These are phyloP conservation scores for Tetrahymena elliotti DNA, from an alignment of 73 alveolate species.

Conservation along the genomic window DNA sequence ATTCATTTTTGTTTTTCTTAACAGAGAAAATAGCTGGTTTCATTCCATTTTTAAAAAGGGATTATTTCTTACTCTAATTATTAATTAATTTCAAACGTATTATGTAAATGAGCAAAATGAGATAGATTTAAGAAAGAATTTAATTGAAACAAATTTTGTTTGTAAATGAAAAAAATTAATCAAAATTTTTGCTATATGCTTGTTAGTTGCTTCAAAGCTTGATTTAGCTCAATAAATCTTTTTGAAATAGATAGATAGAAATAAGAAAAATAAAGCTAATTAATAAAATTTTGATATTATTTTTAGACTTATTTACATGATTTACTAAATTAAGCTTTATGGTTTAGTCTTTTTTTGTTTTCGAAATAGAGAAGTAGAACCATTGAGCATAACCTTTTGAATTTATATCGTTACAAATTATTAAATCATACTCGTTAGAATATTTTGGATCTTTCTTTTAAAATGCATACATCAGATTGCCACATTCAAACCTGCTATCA, in stretches of 20 bases:
- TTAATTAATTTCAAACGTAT: background rate
- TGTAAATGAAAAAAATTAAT: too few species aligned
- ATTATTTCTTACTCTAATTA: background rate
- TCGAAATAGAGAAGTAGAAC: constrained; percentile 36
- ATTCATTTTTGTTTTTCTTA: constrained; percentile 21
- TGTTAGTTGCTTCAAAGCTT: background rate
- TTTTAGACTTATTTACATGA: background rate
- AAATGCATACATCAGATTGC: background rate
- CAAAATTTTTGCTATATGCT: background rate
- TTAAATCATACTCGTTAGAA: constrained; percentile 39
- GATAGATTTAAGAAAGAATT: background rate
- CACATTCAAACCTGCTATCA: background rate
- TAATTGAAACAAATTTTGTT: too few species aligned
- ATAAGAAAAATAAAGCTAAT: background rate
- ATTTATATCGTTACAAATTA: constrained; percentile 41
- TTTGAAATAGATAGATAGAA: background rate
- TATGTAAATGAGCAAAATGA: background rate
- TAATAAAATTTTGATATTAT: background rate
- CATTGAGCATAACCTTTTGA: constrained; percentile 52
- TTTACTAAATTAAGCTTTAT: background rate
- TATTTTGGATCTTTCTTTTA: background rate
- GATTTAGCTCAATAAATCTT: background rate
- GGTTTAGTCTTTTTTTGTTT: background rate
- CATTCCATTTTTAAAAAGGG: background rate
- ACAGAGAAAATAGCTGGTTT: background rate